Evolutionary conservation across 2,329 filamentous ascomycete species (phyloP).

Genomic region (Colletotrichum destructivum): DNA sequence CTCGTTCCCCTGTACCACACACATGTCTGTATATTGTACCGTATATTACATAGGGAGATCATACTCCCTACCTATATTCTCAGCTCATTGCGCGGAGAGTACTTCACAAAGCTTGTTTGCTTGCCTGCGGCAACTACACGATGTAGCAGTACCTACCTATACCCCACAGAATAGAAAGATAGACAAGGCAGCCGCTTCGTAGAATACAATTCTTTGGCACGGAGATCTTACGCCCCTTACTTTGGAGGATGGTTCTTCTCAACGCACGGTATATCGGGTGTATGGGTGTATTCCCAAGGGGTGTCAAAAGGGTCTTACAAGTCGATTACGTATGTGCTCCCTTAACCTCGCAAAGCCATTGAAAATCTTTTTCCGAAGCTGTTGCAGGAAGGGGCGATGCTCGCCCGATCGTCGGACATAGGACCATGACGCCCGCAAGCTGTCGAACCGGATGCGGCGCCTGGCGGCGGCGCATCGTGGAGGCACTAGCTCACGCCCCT

Average conservation of each 20-base stretch:
- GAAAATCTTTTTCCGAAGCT: background rate
- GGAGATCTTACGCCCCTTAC: background rate
- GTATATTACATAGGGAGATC: background rate
- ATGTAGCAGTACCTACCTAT: background rate
- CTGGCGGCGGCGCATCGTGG: background rate
- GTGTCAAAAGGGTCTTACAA: background rate
- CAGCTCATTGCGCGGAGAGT: conserved; percentile 24
- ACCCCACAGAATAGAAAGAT: background rate
- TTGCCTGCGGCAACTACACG: background rate
- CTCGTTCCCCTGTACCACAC: background rate
- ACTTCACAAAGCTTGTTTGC: background rate
- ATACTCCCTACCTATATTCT: conserved; percentile 7
- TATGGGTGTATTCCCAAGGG: background rate
- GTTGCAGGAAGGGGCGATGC: too few species aligned
- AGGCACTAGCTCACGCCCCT: background rate
- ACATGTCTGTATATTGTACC: conserved; percentile 12
- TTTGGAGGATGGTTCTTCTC: background rate
- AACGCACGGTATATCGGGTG: background rate
- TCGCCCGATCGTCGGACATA: background rate
- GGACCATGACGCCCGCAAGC: background rate
- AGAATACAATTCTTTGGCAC: background rate
- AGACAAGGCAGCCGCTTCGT: background rate
- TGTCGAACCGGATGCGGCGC: background rate
- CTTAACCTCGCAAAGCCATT: background rate
- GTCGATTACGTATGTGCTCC: background rate